Evolutionary conservation across 2,329 filamentous ascomycete genomes (phyloP).

Genomic region (Penicillium sp.): DNA sequence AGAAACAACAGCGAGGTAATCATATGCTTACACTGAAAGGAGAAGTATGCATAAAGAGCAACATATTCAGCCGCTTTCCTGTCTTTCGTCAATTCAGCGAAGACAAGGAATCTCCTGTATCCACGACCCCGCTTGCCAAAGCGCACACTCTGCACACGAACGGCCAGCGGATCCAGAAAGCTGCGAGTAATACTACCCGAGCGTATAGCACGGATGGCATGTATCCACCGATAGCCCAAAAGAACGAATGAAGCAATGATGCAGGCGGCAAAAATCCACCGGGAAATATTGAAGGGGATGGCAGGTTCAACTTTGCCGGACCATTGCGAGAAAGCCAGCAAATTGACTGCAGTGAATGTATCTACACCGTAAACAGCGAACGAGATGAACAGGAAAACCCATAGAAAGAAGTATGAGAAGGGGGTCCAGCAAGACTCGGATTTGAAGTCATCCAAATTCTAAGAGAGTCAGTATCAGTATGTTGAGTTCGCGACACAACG

Average conservation of each 20-base stretch:
- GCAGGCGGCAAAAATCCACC: slow-evolving; percentile 92
- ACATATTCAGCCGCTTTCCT: slow-evolving; percentile 89
- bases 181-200: slow-evolving; percentile 85
- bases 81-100: slow-evolving; percentile 84
- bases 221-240: slow-evolving; percentile 73
- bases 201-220: slow-evolving; percentile 76
- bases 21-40: slow-evolving; percentile 56
- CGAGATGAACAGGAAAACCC: slow-evolving; percentile 74
- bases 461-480: slow-evolving; percentile 12
- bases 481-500: no score
- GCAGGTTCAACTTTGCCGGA: slow-evolving; percentile 76
- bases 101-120: slow-evolving; percentile 88
- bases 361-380: slow-evolving; percentile 85
- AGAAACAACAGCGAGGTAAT: background rate
- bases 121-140: slow-evolving; percentile 67
- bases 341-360: slow-evolving; percentile 87
- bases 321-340: slow-evolving; percentile 87
- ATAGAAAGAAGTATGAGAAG: slow-evolving; percentile 82
- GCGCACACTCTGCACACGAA: slow-evolving; percentile 79
- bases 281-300: slow-evolving; percentile 74
- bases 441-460: slow-evolving; percentile 73
- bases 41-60: slow-evolving; percentile 88
- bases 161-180: slow-evolving; percentile 85
- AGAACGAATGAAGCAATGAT: slow-evolving; percentile 90
- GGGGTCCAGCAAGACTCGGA: slow-evolving; percentile 72